phyloP scores from a whole-genome alignment of 1,284 basidiomycete species.

The Moesziomyces sp. region DNA sequence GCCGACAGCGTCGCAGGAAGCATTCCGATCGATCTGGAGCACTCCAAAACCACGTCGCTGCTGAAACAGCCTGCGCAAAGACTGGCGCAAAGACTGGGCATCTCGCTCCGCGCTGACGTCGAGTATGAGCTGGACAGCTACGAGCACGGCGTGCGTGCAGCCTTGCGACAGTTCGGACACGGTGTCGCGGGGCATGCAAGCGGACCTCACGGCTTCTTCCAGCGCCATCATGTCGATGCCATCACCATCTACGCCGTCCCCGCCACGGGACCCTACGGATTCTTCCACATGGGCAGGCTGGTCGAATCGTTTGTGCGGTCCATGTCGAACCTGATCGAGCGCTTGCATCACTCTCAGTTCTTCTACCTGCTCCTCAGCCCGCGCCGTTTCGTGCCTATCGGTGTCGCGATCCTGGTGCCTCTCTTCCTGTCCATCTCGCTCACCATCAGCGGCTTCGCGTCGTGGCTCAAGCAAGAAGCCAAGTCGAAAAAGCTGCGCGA shows the following conservation, averaged over 20 bases:
- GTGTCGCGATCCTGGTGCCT: slow-evolving; percentile 53
- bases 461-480: slow-evolving; percentile 32
- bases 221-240: slow-evolving; percentile 90
- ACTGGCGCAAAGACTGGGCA: slow-evolving; percentile 5
- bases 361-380: slow-evolving; percentile 61
- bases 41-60: slow-evolving; percentile 1
- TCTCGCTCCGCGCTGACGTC: slow-evolving; percentile 14
- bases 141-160: slow-evolving; percentile 23
- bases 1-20: slow-evolving; percentile 75
- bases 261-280: slow-evolving; percentile 90
- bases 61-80: slow-evolving; percentile 14
- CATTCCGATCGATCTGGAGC: slow-evolving; percentile 18
- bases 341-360: slow-evolving; percentile 67
- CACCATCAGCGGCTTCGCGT: slow-evolving; percentile 52
- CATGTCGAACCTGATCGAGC: slow-evolving; percentile 65
- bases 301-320: slow-evolving; percentile 57
- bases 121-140: slow-evolving; percentile 32
- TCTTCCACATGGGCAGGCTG: slow-evolving; percentile 81
- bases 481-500: slow-evolving; percentile 22
- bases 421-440: slow-evolving; percentile 56
- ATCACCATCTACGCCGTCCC: slow-evolving; percentile 89
- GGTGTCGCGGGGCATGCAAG: slow-evolving; percentile 36
- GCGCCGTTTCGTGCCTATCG: slow-evolving; percentile 58
- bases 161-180: slow-evolving; percentile 17
- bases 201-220: slow-evolving; percentile 51